These are phyloP conservation scores for Sporothrix brunneoviolacea DNA, from an alignment of 2,329 filamentous ascomycete genomes.

Conservation along the genomic window DNA sequence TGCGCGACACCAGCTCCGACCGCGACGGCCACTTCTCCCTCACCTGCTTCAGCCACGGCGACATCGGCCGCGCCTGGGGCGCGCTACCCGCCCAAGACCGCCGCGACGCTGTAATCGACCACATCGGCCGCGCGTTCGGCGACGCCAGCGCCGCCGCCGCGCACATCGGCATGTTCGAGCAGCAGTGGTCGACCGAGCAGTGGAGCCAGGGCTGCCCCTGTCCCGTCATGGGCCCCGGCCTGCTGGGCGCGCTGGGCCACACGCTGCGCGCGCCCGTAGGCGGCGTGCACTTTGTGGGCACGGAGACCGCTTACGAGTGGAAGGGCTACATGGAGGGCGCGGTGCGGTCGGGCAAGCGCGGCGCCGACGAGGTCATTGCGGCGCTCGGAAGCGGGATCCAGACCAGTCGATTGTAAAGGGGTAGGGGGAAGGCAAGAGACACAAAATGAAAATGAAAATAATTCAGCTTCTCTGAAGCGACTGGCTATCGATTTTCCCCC, in stretches of 20 bases:
- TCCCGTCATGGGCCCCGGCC: constrained; percentile 8
- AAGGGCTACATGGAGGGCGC: constrained; percentile 56
- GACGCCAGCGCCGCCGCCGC: not conserved
- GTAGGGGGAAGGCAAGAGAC: too few relatives aligned
- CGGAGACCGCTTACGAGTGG: constrained; percentile 46
- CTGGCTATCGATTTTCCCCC: too few relatives aligned
- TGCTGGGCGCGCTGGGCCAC: constrained; percentile 7
- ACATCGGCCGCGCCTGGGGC: constrained; percentile 28
- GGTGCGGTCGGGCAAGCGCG: constrained; percentile 41
- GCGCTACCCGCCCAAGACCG: constrained; percentile 13
- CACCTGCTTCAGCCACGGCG: constrained; percentile 36
- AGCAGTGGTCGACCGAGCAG: constrained; percentile 12
- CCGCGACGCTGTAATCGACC: not conserved
- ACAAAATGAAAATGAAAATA: too few relatives aligned
- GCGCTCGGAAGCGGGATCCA: too few relatives aligned
- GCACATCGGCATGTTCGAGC: constrained; percentile 6
- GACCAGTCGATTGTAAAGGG: too few relatives aligned
- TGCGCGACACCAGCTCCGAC: constrained; percentile 11
- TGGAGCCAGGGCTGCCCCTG: constrained; percentile 14
- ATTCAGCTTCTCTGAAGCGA: too few relatives aligned
- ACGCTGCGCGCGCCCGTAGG: constrained; percentile 29
- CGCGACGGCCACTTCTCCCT: constrained; percentile 26
- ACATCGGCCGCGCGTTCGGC: constrained; percentile 3
- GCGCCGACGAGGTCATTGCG: constrained; percentile 35
- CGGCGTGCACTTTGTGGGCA: constrained; percentile 42